phyloP scores from a whole-genome alignment of 306 rosid species.

The Psophocarpus tetragonolobus region DNA sequence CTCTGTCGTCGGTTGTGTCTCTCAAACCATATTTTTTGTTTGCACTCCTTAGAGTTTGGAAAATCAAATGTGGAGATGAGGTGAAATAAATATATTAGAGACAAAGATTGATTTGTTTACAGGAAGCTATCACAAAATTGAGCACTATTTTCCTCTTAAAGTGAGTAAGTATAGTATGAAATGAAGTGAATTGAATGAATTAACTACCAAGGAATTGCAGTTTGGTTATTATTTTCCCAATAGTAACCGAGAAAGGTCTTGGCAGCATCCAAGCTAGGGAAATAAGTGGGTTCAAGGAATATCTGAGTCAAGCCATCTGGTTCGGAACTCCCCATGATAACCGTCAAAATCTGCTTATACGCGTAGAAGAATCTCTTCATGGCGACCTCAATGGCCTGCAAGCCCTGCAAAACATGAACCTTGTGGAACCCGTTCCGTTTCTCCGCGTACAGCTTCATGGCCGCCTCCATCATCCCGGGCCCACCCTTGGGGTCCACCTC shows the following conservation, averaged over 20 bases:
- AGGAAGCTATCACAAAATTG: background rate
- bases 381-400: slow-evolving; percentile 74
- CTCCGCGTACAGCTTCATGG: slow-evolving; percentile 77
- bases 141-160: background rate
- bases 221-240: slow-evolving; percentile 38
- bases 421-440: slow-evolving; percentile 44
- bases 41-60: too few relatives aligned
- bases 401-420: slow-evolving; percentile 67
- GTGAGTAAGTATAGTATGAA: background rate
- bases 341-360: slow-evolving; percentile 73
- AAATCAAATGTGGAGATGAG: too few relatives aligned
- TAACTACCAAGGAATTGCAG: background rate
- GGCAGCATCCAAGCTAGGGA: slow-evolving; percentile 93
- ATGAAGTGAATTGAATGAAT: background rate
- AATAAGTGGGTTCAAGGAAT: slow-evolving; percentile 77
- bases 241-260: slow-evolving; percentile 75
- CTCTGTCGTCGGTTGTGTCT: too few relatives aligned
- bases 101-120: background rate
- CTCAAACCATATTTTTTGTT: too few relatives aligned
- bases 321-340: slow-evolving; percentile 76
- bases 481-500: slow-evolving; percentile 95
- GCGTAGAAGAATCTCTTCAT: slow-evolving; percentile 77
- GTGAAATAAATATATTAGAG: slow-evolving; percentile 5
- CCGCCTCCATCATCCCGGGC: slow-evolving; percentile 90
- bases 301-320: slow-evolving; percentile 63